Conservation (phyloP, 1,284 basidiomycete species). For the Cerioporus squamosus region DNA sequence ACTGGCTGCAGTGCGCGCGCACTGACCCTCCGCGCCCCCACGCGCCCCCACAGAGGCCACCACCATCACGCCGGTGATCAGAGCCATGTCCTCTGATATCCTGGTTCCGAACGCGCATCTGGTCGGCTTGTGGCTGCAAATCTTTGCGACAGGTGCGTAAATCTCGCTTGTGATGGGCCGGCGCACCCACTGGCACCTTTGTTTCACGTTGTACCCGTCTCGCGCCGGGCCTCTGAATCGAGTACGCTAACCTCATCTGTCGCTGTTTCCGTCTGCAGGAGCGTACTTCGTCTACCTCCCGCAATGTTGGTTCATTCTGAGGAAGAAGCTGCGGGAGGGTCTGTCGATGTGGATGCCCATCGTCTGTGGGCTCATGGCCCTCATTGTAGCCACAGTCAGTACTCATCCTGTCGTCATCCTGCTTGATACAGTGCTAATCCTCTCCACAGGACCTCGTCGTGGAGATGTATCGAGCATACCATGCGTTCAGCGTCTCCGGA, state of each 20-base stretch:
- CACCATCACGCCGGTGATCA: background rate
- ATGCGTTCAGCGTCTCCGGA: conserved; percentile 2
- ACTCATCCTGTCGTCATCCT: background rate
- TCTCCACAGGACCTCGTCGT: background rate
- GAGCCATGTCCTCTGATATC: background rate
- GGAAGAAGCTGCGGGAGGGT: conserved; percentile 5
- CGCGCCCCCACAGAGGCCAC: background rate
- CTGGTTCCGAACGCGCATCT: conserved; percentile 3
- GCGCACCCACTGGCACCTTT: background rate
- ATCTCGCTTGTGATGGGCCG: background rate
- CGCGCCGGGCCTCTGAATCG: background rate
- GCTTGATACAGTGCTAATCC: background rate
- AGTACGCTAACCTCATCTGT: background rate
- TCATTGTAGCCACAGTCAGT: background rate
- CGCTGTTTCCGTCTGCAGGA: background rate
- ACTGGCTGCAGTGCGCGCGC: background rate
- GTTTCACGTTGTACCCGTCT: no score
- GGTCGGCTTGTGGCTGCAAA: conserved; percentile 9
- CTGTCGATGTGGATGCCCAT: conserved; percentile 5
- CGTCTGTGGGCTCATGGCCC: conserved; percentile 6
- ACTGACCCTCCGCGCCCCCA: background rate
- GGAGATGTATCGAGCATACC: conserved; percentile 2
- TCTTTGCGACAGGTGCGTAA: conserved; percentile 3
- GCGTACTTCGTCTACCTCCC: conserved; percentile 9
- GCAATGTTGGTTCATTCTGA: conserved; percentile 3